A percentile compares a stretch with the other conserved stretches of the same genome.
Conservation (phyloP, 495 filamentous ascomycete species). For the Tuber indicum region DNA sequence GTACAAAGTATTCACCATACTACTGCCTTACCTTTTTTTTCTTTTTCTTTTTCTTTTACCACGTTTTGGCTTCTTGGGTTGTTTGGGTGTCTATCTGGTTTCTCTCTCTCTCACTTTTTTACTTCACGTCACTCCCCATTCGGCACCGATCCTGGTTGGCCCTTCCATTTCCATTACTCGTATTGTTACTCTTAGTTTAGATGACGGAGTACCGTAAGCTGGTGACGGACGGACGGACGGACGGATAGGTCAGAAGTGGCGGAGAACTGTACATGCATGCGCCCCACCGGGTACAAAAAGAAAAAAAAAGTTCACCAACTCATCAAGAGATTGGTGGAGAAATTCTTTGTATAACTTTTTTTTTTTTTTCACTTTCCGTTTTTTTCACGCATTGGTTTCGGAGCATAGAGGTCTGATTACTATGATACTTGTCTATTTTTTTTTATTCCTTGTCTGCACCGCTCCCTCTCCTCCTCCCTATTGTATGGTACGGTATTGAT, state of each 20-base stretch:
- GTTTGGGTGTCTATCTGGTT: neutral
- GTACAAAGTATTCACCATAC: conserved; percentile 28
- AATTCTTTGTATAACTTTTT: conserved; percentile 22
- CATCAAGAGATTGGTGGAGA: conserved; percentile 13
- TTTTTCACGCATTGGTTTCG: neutral
- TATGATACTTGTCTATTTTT: neutral
- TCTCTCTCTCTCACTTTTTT: neutral
- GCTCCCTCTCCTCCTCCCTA: neutral
- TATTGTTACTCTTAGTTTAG: conserved; percentile 17
- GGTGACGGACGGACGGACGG: neutral
- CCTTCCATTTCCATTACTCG: neutral
- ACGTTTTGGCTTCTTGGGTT: neutral
- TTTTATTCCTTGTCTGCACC: neutral
- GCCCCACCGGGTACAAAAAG: conserved; percentile 6
- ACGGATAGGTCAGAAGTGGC: neutral
- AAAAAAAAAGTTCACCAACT: neutral
- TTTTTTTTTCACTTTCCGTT: conserved; percentile 5
- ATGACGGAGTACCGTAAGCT: conserved; percentile 9
- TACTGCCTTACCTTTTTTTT: neutral
- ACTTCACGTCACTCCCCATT: neutral
- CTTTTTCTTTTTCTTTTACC: conserved; percentile 5
- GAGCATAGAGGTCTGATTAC: conserved; percentile 1
- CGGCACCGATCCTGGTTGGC: neutral
- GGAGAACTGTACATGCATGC: conserved; percentile 12
- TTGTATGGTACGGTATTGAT: neutral